phyloP scores from a whole-genome alignment of 441 rosid genomes.

The Jatropha multifida region DNA sequence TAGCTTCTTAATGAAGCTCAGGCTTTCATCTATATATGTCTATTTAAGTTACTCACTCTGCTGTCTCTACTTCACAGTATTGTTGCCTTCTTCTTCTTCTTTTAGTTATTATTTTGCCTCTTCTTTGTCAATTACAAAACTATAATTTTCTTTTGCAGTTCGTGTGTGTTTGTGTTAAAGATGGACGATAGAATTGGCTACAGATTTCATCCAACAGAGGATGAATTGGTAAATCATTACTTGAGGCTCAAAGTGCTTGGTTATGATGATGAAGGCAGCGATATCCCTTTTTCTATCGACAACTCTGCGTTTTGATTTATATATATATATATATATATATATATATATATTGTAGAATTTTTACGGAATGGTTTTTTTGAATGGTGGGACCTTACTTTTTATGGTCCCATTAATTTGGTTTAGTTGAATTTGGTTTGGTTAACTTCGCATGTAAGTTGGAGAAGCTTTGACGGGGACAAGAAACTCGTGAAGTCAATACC shows the following conservation, averaged over 20 bases:
- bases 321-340: too few relatives aligned
- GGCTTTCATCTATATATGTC: not conserved
- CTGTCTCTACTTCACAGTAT: not conserved
- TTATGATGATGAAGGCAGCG: conserved; percentile 19
- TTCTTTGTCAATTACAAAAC: too few relatives aligned
- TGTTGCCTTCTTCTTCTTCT: not conserved
- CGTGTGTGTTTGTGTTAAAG: not conserved
- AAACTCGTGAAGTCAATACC: not conserved
- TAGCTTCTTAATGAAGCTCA: not conserved
- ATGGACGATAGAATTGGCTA: conserved; percentile 11
- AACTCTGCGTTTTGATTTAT: too few relatives aligned
- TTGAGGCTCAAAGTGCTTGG: conserved; percentile 35
- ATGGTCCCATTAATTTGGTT: too few relatives aligned
- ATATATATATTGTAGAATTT: too few relatives aligned
- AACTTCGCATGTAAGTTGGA: not conserved
- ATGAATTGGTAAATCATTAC: conserved; percentile 36
- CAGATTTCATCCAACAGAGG: conserved; percentile 45
- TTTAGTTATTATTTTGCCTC: too few relatives aligned
- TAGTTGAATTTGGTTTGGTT: not conserved
- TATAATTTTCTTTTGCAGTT: too few relatives aligned
- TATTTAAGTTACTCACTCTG: not conserved
- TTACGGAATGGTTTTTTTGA: not conserved
- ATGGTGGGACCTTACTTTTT: not conserved
- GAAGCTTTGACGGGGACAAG: not conserved
- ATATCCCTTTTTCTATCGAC: conserved; percentile 7